These are phyloP conservation scores for Suillus bovinus DNA, from an alignment of 768 basidiomycete species.

Conservation along the genomic window DNA sequence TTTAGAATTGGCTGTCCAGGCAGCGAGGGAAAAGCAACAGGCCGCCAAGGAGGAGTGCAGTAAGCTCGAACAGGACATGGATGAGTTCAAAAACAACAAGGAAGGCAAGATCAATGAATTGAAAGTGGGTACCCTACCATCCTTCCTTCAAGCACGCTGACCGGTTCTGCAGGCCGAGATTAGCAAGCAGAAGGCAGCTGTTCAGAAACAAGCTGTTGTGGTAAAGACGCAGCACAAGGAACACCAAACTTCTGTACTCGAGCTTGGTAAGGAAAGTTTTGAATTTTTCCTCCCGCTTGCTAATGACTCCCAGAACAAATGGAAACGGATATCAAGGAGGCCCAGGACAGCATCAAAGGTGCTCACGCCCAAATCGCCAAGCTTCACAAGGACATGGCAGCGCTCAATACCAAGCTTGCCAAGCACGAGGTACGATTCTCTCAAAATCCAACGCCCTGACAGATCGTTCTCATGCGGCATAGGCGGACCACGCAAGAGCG, in stretches of 20 bases:
- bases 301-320: constrained; percentile 26
- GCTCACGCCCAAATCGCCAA: constrained; percentile 49
- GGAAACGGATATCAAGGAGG: constrained; percentile 30
- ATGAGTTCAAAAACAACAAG: constrained; percentile 98
- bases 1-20: constrained; percentile 56
- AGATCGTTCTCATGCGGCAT: neutral
- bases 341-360: constrained; percentile 21
- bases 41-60: constrained; percentile 74
- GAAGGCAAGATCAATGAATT: constrained; percentile 95
- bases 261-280: constrained; percentile 65
- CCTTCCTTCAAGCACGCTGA: neutral
- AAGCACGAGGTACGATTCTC: constrained; percentile 23
- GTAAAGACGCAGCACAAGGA: constrained; percentile 92
- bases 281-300: neutral
- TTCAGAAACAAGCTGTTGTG: constrained; percentile 77
- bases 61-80: constrained; percentile 95
- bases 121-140: constrained; percentile 53
- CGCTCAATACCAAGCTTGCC: constrained; percentile 49
- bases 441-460: neutral
- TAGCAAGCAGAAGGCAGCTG: constrained; percentile 71
- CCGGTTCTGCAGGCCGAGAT: constrained; percentile 60
- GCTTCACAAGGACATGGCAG: constrained; percentile 62
- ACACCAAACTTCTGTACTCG: constrained; percentile 81
- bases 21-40: constrained; percentile 75
- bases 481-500: constrained; percentile 63